These are phyloP conservation scores for Eutrema heterophyllum DNA, from an alignment of 345 rosid species.

Conservation along the genomic window DNA sequence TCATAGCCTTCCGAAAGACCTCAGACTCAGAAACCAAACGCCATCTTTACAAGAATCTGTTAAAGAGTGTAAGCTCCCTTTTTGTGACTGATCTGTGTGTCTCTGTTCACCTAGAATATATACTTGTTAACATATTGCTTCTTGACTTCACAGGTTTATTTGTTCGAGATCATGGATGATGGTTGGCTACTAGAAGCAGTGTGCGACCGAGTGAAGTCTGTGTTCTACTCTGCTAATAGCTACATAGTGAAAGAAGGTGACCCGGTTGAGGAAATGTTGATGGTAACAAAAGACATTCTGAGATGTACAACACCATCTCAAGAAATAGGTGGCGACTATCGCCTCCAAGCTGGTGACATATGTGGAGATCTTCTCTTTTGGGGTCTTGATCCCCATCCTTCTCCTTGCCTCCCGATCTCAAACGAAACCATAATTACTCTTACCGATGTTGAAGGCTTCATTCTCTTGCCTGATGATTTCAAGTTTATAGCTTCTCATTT, in stretches of 20 bases:
- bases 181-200: slow-evolving; percentile 23
- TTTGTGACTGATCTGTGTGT: too few relatives aligned
- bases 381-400: slow-evolving; percentile 46
- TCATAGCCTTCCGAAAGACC: slow-evolving; percentile 11
- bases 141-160: slow-evolving; percentile 31
- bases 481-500: slow-evolving; percentile 48
- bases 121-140: not conserved
- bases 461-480: slow-evolving; percentile 38
- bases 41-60: slow-evolving; percentile 1
- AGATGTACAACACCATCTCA: too few relatives aligned
- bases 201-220: slow-evolving; percentile 23
- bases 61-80: slow-evolving; percentile 5
- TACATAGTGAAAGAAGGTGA: slow-evolving; percentile 30
- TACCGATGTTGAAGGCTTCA: slow-evolving; percentile 62
- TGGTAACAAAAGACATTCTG: slow-evolving; percentile 30
- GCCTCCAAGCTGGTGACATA: slow-evolving; percentile 50
- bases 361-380: slow-evolving; percentile 63
- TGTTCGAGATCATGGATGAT: slow-evolving; percentile 30
- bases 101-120: too few relatives aligned
- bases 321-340: slow-evolving; percentile 37
- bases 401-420: slow-evolving; percentile 44
- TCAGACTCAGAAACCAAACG: slow-evolving; percentile 16
- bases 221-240: slow-evolving; percentile 10
- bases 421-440: slow-evolving; percentile 43
- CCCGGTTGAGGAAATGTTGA: slow-evolving; percentile 32